Evolutionary conservation across 139 green algal species (phyloP), one percentile per base, ranked within the genome.

Genomic region (Volvox reticuliferus): DNA sequence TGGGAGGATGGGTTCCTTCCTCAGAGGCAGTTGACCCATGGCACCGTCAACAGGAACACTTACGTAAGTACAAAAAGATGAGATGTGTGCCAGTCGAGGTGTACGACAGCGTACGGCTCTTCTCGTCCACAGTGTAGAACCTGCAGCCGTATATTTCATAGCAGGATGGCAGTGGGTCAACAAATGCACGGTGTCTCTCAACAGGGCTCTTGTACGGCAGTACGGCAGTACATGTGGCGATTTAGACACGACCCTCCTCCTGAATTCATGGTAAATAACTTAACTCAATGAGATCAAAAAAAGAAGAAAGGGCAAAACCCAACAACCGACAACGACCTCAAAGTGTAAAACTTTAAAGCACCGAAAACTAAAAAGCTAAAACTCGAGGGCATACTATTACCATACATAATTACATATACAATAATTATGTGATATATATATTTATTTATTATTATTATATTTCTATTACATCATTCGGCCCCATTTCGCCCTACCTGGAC

Each of bases 101-200:
- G 20, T 93, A 84, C 17, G 78, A 89, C 24, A 94, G 33, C 19
- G 67, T 93, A 28, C 89, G 86, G 20, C 87, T 81, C 89, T 96
- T 94, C 14, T 92, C 79, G 63, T 96, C 94, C 81, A 96, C 87
- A 14, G 75, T 87, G 73, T 82, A 92, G 83, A 90, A 92, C 86
- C 86, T 90, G 86, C 65, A 28, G 21, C 21, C 65, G 65, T 55
- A 55, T 9, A 55, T 55, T 55, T 9, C 44, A 55, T 55, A 55
- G 44, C 44, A 5, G 9, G 5, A 55, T 55, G 44, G 44, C 44
- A 5, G 44, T 9, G 44, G 44, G 44, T 55, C 44, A 55, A 5
- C 44, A 55, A 9, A 55, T 55, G 44, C 44, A 14, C 44, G 9
- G 9, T 55, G 5, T 55, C 44, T 9, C 9, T 55, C 44, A 5